phyloP scores from a whole-genome alignment of 2,329 filamentous ascomycete species.

The Nakataea oryzae region DNA sequence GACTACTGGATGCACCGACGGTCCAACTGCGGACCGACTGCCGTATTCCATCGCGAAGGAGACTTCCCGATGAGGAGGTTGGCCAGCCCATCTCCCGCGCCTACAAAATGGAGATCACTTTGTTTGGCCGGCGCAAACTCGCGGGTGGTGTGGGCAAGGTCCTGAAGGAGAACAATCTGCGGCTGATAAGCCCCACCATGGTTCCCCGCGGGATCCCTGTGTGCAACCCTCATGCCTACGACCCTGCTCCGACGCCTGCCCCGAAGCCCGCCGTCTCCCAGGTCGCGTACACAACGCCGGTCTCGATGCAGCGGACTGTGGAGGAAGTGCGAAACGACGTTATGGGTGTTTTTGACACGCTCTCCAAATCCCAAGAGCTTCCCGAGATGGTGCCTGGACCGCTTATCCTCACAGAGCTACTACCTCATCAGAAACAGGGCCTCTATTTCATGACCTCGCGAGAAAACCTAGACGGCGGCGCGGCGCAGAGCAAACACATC shows the following conservation, averaged over 20 bases:
- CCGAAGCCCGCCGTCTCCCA: constrained; percentile 7
- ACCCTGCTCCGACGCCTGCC: constrained; percentile 21
- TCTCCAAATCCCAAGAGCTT: constrained; percentile 65
- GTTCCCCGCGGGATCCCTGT: constrained; percentile 60
- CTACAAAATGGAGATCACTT: constrained; percentile 58
- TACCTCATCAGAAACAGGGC: constrained; percentile 84
- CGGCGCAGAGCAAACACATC: constrained; percentile 41
- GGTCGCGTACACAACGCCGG: constrained; percentile 13
- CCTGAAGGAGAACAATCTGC: constrained; percentile 55
- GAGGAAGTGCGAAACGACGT: constrained; percentile 85
- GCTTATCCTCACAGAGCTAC: constrained; percentile 55
- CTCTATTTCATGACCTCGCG: constrained; percentile 76
- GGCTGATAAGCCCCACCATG: constrained; percentile 54
- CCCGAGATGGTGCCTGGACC: constrained; percentile 58
- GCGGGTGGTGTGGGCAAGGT: constrained; percentile 56
- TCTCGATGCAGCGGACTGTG: constrained; percentile 47
- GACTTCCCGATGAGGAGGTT: constrained; percentile 49
- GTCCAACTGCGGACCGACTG: constrained; percentile 61
- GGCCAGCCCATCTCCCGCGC: constrained; percentile 51
- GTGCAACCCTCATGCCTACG: constrained; percentile 54
- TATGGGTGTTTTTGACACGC: constrained; percentile 76
- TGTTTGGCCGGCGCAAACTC: constrained; percentile 67
- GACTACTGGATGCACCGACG: constrained; percentile 58
- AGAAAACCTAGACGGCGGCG: constrained; percentile 55
- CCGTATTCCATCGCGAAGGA: constrained; percentile 58